Evolutionary conservation across 768 basidiomycete genomes (phyloP), one percentile per base, ranked within the genome.

Genomic region (Amanita muscaria): DNA sequence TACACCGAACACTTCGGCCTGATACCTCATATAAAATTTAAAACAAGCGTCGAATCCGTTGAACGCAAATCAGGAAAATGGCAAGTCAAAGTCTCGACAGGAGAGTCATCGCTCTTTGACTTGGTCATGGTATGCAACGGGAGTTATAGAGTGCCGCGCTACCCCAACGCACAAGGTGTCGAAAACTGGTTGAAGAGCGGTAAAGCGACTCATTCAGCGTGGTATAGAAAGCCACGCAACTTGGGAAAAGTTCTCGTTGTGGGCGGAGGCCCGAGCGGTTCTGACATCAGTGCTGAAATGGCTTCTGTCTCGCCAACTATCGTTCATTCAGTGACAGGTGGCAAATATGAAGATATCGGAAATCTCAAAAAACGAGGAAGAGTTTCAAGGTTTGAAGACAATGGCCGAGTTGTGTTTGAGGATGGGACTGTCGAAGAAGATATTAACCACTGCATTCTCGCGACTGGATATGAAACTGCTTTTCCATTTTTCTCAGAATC

Each of bases 391-490:
- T 82, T 86, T 51, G 74, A 72, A 48, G 25, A 41, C 8, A n/a
- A 9, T 6, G 40, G 40, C 4, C 23, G 12, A 30, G 40, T 41
- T 16, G 40, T 41, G 18, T 41, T 41, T 9, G 40, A 41, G 5
- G 83, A 83, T 47, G 79, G 76, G 1, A 63, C 73, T 1, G 53
- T 57, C 10, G 81, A 83, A 55, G 51, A 60, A 24, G 67, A 65
- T 4, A 65, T 89, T 45, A 77, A 82, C 51, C 62, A 74, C 49
- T 78, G 77, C 50, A 76, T 88, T 42, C 62, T 89, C 14, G 88
- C 85, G 2, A 91, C 88, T 2, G 88, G 88, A 9, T 91, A 83
- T 57, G 64, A 80, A n/a, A n/a, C n/a, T n/a, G n/a, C n/a, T n/a
- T n/a, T n/a, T n/a, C n/a, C n/a, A n/a, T n/a, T n/a, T n/a, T n/a